Conservation (phyloP, 176 grass and related monocot species). For the Zea mays region DNA sequence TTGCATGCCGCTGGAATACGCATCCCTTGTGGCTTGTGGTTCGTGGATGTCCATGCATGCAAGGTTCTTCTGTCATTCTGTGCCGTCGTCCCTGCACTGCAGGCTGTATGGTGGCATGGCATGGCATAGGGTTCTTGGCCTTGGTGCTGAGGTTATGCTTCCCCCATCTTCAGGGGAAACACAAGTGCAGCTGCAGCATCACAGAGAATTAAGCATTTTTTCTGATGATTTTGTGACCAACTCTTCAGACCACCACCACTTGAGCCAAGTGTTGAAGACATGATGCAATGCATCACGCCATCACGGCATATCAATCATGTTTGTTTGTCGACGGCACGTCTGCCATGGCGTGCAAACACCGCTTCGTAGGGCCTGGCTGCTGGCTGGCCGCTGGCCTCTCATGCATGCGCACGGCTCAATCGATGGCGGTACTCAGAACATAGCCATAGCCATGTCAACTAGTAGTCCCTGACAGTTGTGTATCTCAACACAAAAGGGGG, state of each 20-base stretch:
- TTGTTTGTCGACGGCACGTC: conserved; percentile 28
- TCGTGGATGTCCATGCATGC: background rate
- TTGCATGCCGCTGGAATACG: conserved; percentile 47
- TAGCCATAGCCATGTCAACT: conserved; percentile 1
- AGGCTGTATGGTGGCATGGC: background rate
- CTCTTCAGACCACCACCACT: background rate
- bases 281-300: conserved; percentile 22
- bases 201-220: background rate
- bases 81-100: conserved; percentile 1
- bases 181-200: background rate
- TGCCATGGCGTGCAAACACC: conserved; percentile 19
- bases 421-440: background rate
- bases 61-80: conserved; percentile 6
- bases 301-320: conserved; percentile 1
- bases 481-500: no score
- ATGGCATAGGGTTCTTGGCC: conserved; percentile 41
- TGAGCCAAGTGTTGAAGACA: conserved; percentile 11
- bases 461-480: conserved; percentile 12
- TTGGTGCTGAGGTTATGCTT: conserved; percentile 33
- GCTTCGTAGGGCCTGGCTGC: background rate
- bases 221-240: background rate
- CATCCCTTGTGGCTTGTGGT: conserved; percentile 40
- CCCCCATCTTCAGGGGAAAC: conserved; percentile 4
- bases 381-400: background rate
- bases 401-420: conserved; percentile 2